Evolutionary conservation across 805 yeast genomes (phyloP).

Genomic region (Ascoidea rubescens): DNA sequence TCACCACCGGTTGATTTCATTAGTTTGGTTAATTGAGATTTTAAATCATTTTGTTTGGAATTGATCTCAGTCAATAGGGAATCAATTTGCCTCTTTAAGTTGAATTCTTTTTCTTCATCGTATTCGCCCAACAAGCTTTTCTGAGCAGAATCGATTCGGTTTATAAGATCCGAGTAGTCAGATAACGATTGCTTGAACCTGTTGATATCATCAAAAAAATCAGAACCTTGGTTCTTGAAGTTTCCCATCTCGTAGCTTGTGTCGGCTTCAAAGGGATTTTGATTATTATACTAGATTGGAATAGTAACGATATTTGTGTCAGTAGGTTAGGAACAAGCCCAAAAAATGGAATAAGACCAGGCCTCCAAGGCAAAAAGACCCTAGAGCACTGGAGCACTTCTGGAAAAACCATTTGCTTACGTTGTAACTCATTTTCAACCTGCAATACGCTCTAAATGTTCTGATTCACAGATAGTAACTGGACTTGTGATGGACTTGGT

Average conservation of each 20-base stretch:
- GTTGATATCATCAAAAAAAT: constrained; percentile 55
- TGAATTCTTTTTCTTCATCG: constrained; percentile 53
- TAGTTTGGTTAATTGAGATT: constrained; percentile 59
- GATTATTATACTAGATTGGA: too few species aligned
- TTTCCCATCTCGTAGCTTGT: neutral
- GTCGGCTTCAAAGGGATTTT: neutral
- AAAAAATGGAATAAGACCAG: too few species aligned
- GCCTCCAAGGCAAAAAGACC: too few species aligned
- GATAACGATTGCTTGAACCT: constrained; percentile 53
- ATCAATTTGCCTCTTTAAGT: constrained; percentile 64
- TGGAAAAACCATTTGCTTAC: too few species aligned
- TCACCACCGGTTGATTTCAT: constrained; percentile 60
- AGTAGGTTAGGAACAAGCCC: too few species aligned
- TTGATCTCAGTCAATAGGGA: constrained; percentile 63
- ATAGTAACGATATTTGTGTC: too few species aligned
- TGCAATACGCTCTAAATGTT: too few species aligned
- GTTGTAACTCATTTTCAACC: too few species aligned
- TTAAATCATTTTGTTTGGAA: constrained; percentile 60
- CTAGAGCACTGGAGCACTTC: too few species aligned
- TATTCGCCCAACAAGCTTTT: constrained; percentile 57
- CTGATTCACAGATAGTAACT: too few species aligned
- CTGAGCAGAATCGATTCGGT: constrained; percentile 57
- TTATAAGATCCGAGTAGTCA: constrained; percentile 55
- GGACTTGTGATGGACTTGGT: too few species aligned
- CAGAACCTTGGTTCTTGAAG: constrained; percentile 6